phyloP scores from a whole-genome alignment of 768 basidiomycete species.

The Mycena rebaudengoi region DNA sequence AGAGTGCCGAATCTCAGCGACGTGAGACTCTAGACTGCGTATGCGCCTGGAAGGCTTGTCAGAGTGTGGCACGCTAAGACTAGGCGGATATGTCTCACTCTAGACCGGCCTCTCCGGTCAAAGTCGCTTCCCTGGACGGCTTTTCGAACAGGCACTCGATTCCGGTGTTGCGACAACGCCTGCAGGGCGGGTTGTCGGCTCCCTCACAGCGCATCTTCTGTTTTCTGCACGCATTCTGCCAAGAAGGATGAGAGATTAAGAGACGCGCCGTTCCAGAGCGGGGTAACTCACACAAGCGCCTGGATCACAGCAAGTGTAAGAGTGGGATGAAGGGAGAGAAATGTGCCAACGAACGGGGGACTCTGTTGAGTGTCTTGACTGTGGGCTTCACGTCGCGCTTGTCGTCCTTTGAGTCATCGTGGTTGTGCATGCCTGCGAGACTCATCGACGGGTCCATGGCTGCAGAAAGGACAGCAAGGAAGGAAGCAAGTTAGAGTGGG shows the following conservation, averaged over 20 bases:
- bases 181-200: slow-evolving; percentile 96
- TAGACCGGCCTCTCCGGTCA: slow-evolving; percentile 88
- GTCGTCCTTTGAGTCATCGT: slow-evolving; percentile 64
- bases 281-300: slow-evolving; percentile 78
- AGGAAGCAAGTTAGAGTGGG: slow-evolving; percentile 5
- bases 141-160: slow-evolving; percentile 96
- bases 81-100: slow-evolving; percentile 64
- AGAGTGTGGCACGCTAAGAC: slow-evolving; percentile 25
- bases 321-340: slow-evolving; percentile 23
- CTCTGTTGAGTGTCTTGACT: slow-evolving; percentile 83
- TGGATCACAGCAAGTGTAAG: slow-evolving; percentile 40
- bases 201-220: slow-evolving; percentile 99
- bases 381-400: slow-evolving; percentile 79
- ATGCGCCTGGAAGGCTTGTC: slow-evolving; percentile 70
- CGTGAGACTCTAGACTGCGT: slow-evolving; percentile 86
- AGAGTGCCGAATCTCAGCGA: slow-evolving; percentile 79
- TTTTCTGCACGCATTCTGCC: slow-evolving; percentile 91
- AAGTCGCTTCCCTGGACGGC: slow-evolving; percentile 84
- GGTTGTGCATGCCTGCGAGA: slow-evolving; percentile 58
- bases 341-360: slow-evolving; percentile 72
- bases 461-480: neutral
- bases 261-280: slow-evolving; percentile 24
- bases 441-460: slow-evolving; percentile 48
- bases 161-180: slow-evolving; percentile 86
- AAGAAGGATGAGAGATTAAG: slow-evolving; percentile 26